Conservation (phyloP, 345 rosid species). For the Euclidium syriacum region DNA sequence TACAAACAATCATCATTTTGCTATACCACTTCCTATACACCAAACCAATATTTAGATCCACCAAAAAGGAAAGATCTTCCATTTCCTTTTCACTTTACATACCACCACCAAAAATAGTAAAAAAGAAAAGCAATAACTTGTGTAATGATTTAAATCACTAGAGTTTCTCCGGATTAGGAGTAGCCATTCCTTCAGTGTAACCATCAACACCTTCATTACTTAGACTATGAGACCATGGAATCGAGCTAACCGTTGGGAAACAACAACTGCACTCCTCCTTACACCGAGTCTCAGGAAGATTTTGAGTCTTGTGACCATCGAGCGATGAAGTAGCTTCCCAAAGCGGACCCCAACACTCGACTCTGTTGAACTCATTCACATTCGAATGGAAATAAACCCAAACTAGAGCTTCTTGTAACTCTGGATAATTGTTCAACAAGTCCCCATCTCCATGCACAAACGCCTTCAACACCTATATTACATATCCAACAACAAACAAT, state of each 20-base stretch:
- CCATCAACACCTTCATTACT: not conserved
- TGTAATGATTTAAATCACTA: not conserved
- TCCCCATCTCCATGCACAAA: constrained; percentile 83
- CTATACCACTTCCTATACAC: constrained; percentile 17
- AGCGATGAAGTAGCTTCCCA: constrained; percentile 46
- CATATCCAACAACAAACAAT: not conserved
- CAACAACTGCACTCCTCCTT: constrained; percentile 48
- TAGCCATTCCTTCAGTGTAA: constrained; percentile 3
- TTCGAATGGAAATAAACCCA: constrained; percentile 95
- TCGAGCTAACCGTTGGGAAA: constrained; percentile 51
- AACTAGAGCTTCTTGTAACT: constrained; percentile 73
- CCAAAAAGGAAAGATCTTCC: constrained; percentile 5
- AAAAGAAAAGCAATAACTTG: not conserved
- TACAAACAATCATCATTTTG: constrained; percentile 14
- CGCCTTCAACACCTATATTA: constrained; percentile 66
- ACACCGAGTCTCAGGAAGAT: constrained; percentile 27
- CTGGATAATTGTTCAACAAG: constrained; percentile 69
- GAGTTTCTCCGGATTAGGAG: constrained; percentile 28
- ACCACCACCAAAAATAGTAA: not conserved
- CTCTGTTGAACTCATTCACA: constrained; percentile 66
- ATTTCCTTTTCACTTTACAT: constrained; percentile 13
- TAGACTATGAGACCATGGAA: constrained; percentile 43
- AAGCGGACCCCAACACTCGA: constrained; percentile 91
- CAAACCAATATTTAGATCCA: constrained; percentile 10
- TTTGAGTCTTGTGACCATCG: constrained; percentile 12